Evolutionary conservation across 495 filamentous ascomycete species (phyloP).

Genomic region (Penicillium crystallinum): DNA sequence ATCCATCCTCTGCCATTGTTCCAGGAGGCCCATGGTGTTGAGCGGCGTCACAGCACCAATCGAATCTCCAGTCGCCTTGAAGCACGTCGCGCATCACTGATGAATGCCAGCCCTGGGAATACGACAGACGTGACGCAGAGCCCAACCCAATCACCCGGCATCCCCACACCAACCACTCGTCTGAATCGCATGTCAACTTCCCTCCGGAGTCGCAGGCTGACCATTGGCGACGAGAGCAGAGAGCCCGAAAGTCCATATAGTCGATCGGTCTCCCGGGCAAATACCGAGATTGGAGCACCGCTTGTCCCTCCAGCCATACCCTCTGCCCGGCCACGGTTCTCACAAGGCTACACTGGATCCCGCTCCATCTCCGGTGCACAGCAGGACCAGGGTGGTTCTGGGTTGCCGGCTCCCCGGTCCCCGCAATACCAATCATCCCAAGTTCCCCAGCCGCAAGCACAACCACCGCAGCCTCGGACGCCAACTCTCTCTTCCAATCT

Average conservation of each 20-base stretch:
- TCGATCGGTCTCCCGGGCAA: constrained; percentile 36
- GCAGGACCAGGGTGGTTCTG: constrained; percentile 18
- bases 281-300: constrained; percentile 35
- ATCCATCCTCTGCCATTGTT: constrained; percentile 32
- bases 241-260: constrained; percentile 19
- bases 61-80: constrained; percentile 67
- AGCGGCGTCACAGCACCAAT: constrained; percentile 46
- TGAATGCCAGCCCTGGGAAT: constrained; percentile 34
- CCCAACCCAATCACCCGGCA: constrained; percentile 23
- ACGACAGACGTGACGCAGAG: constrained; percentile 19
- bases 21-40: constrained; percentile 38
- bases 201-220: constrained; percentile 31
- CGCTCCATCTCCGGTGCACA: constrained; percentile 20
- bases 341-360: constrained; percentile 37
- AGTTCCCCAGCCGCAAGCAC: constrained; percentile 16
- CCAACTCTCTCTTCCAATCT: constrained; percentile 36
- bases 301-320: constrained; percentile 25
- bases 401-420: constrained; percentile 16
- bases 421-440: constrained; percentile 22
- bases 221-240: constrained; percentile 29
- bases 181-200: constrained; percentile 38
- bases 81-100: constrained; percentile 61
- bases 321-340: constrained; percentile 32
- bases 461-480: constrained; percentile 28
- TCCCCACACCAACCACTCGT: constrained; percentile 28